Conservation (phyloP, 2,329 filamentous ascomycete genomes). For the Fusarium hainanense region DNA sequence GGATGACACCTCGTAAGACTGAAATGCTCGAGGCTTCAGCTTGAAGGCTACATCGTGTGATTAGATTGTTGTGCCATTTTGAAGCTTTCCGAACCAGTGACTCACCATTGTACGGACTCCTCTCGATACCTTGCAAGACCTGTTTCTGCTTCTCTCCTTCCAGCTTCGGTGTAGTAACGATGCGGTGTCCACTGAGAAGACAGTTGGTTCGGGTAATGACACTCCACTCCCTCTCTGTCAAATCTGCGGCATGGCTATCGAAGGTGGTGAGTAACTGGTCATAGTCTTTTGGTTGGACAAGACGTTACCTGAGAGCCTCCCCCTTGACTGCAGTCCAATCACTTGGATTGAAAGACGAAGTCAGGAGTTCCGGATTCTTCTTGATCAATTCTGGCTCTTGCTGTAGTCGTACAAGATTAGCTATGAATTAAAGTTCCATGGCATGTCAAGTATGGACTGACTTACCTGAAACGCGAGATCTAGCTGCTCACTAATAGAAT, state of each 20-base stretch:
- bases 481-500: not conserved
- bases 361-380: not conserved
- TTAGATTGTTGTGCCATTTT: no score
- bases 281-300: no score
- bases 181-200: not conserved
- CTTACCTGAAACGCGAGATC: not conserved
- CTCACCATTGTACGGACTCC: not conserved
- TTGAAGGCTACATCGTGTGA: not conserved
- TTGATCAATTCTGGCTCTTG: not conserved
- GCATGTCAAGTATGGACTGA: no score
- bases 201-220: not conserved
- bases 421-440: no score
- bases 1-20: not conserved
- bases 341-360: not conserved
- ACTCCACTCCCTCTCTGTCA: not conserved
- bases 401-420: not conserved
- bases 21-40: not conserved
- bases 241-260: not conserved
- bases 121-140: not conserved
- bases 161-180: not conserved
- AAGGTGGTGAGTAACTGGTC: no score
- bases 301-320: not conserved
- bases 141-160: not conserved
- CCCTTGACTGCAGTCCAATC: not conserved
- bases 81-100: accelerated